These are phyloP conservation scores for Gaillardinia entomophila DNA, from an alignment of 805 yeast species.

Conservation along the genomic window DNA sequence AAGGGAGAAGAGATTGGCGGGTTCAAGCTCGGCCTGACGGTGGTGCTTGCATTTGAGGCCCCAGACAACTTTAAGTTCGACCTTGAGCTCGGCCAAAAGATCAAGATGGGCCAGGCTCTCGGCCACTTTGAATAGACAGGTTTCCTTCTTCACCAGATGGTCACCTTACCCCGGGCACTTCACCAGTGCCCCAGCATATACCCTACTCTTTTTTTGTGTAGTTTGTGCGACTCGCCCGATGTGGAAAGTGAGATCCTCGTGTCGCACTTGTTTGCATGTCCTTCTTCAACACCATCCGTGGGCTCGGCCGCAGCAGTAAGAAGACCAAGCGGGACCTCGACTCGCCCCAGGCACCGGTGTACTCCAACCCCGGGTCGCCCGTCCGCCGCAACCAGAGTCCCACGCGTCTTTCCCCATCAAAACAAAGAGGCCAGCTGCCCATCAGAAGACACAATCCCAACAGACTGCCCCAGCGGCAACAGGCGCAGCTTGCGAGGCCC, in stretches of 20 bases:
- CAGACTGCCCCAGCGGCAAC: neutral
- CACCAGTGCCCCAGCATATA: too few species aligned
- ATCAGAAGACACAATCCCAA: too few species aligned
- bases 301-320: conserved; percentile 41
- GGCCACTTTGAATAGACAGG: conserved; percentile 42
- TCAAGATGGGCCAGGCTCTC: conserved; percentile 78
- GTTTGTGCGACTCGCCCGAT: too few species aligned
- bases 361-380: conserved; percentile 29
- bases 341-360: conserved; percentile 21
- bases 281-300: conserved; percentile 42
- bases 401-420: conserved; percentile 32
- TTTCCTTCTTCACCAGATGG: too few species aligned
- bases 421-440: conserved; percentile 19
- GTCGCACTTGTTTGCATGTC: conserved; percentile 32
- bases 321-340: conserved; percentile 32
- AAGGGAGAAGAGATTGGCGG: conserved; percentile 98
- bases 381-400: conserved; percentile 31
- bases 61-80: conserved; percentile 73
- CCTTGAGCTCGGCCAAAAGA: conserved; percentile 65
- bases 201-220: too few species aligned
- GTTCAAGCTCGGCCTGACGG: conserved; percentile 90
- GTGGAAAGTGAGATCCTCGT: too few species aligned
- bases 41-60: conserved; percentile 95
- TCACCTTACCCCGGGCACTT: too few species aligned
- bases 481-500: neutral